Base-by-base conservation (phyloP, 2,329 filamentous ascomycete genomes). In the Chalaropsis ovoidea region DNA sequence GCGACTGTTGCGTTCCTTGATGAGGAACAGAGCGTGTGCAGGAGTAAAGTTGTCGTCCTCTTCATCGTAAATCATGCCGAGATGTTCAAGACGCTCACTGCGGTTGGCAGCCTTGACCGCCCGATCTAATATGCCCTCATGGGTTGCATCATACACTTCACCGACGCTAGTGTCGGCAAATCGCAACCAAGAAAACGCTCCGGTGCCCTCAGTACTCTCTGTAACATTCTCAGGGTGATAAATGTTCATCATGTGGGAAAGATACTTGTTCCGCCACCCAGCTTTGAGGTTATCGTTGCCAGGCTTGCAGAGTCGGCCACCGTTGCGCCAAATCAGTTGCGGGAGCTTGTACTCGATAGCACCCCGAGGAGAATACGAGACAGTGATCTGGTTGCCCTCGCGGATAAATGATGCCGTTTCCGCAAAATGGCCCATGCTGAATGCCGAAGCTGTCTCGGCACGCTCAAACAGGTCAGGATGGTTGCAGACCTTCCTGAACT, bases 401-500 rank as follows among this genome's bases (percentile, higher is more conserved):
- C 94, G 88, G 70, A 96, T 80, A 75, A 99, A 97, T 0, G 92
- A 96, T 0, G 90, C 92, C 0, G 93, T 96, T 78, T 99, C 94
- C 15, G 92, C 94, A 75, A 93, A 99, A 73, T 87, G 84, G n/a
- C 86, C 85, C 71, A 88, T 86, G 0, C 90, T 88, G 71, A 93
- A 87, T 0, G 94, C 90, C 8, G 92, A 96, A 27, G 84, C 87
- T 8, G 90, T 95, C 68, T 97, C 93, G 10, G 93, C 92, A 58
- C 94, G 87, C 76, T 99, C 92, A 71, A 99, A 99, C 42, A 99
- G 77, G 76, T 99, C 94, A 0, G 94, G 94, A 74, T 99, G 94
- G 73, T 99, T 99, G 79, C 94, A 99, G 66, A 99, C 94, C 77
- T 99, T 99, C 71, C 94, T 86, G 83, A 99, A 99, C 77, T 99